These are phyloP conservation scores for Fusarium agapanthi DNA, from an alignment of 2,329 filamentous ascomycete genomes.

Conservation along the genomic window DNA sequence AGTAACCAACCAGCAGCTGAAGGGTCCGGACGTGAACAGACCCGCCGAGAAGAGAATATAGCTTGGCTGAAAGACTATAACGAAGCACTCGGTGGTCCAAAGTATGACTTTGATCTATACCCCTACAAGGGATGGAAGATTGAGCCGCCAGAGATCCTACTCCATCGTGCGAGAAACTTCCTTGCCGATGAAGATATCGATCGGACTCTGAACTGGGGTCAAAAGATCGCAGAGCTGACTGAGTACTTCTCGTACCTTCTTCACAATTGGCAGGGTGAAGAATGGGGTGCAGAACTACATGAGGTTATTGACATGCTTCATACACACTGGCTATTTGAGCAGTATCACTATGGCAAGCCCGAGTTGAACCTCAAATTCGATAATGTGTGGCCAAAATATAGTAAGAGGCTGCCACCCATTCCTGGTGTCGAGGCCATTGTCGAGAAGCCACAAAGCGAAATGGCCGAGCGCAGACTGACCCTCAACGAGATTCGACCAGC, in stretches of 20 bases:
- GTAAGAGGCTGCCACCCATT: slow-evolving; percentile 42
- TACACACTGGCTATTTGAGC: slow-evolving; percentile 48
- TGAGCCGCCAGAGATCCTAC: slow-evolving; percentile 46
- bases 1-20: neutral
- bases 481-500: slow-evolving; percentile 10
- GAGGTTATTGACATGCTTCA: slow-evolving; percentile 47
- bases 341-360: slow-evolving; percentile 46
- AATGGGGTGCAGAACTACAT: slow-evolving; percentile 44
- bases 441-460: neutral
- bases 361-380: slow-evolving; percentile 42
- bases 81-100: neutral
- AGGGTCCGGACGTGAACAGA: neutral
- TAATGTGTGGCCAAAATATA: slow-evolving; percentile 26
- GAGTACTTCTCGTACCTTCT: slow-evolving; percentile 52
- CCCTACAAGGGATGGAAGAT: slow-evolving; percentile 49
- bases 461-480: slow-evolving; percentile 27
- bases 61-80: slow-evolving; percentile 1
- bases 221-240: slow-evolving; percentile 48
- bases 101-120: slow-evolving; percentile 12
- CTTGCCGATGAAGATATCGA: slow-evolving; percentile 59
- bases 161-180: slow-evolving; percentile 52
- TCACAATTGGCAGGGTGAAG: slow-evolving; percentile 31
- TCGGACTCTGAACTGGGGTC: slow-evolving; percentile 52
- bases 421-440: slow-evolving; percentile 8
- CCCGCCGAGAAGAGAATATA: neutral